A percentile compares a stretch with the other conserved stretches of the same genome.
These are phyloP conservation scores for Dryas octopetala DNA, from an alignment of 306 rosid species.

Conservation along the genomic window DNA sequence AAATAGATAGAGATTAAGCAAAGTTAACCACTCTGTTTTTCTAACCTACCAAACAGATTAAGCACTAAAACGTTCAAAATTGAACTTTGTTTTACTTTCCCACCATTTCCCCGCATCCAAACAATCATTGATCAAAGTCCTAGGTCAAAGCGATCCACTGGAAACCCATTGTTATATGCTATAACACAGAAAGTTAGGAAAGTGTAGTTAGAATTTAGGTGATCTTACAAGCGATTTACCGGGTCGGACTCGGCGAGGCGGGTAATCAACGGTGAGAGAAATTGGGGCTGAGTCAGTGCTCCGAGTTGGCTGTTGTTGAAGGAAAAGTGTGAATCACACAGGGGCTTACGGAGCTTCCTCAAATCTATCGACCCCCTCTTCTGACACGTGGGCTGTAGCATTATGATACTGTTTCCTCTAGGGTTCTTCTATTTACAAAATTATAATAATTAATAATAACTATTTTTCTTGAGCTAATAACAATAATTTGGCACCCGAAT, in stretches of 20 bases:
- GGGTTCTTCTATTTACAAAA: neutral
- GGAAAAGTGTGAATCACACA: constrained; percentile 31
- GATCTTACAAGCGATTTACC: constrained; percentile 31
- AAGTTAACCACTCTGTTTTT: neutral
- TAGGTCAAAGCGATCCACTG: constrained; percentile 2
- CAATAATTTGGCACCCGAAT: no score
- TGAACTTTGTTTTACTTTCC: neutral
- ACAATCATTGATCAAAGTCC: neutral
- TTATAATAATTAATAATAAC: no score
- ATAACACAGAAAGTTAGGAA: neutral
- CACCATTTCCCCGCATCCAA: constrained; percentile 1
- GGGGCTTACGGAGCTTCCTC: constrained; percentile 28
- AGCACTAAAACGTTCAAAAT: neutral
- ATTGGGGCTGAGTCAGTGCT: constrained; percentile 17
- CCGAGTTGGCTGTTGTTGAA: constrained; percentile 21
- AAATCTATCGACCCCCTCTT: constrained; percentile 20
- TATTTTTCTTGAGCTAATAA: no score
- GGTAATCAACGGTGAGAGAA: constrained; percentile 23
- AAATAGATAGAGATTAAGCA: neutral
- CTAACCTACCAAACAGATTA: neutral
- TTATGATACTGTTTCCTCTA: neutral
- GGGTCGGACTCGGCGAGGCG: constrained; percentile 24
- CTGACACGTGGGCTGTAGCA: constrained; percentile 34
- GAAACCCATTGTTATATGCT: neutral
- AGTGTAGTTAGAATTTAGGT: neutral